Evolutionary conservation across 2,329 filamentous ascomycete genomes (phyloP).

Genomic region (Cyphellophora attinorum): DNA sequence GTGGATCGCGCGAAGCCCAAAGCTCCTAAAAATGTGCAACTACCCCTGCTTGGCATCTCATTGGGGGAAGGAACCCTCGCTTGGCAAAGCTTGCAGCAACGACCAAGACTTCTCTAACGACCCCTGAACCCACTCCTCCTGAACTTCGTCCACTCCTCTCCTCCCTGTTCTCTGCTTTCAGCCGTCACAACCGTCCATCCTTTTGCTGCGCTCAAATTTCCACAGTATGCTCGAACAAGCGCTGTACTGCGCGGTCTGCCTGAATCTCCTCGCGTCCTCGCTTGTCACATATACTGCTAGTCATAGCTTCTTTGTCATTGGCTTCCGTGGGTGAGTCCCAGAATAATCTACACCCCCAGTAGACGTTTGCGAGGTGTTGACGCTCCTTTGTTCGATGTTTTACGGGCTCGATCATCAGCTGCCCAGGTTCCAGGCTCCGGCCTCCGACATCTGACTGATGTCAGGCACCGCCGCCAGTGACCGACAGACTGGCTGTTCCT

Average conservation of each 20-base stretch:
- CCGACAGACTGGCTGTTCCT: background rate
- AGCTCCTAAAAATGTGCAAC: too few species aligned
- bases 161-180: background rate
- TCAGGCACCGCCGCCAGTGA: background rate
- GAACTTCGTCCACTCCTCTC: background rate
- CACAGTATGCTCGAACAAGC: background rate
- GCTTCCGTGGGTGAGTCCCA: background rate
- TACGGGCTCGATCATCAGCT: too few species aligned
- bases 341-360: background rate
- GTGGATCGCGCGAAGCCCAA: too few species aligned
- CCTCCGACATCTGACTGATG: background rate
- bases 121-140: background rate
- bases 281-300: too few species aligned
- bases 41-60: too few species aligned
- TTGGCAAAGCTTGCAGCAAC: conserved; percentile 1
- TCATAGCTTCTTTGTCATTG: background rate
- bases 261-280: background rate
- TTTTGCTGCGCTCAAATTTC: background rate
- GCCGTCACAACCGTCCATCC: background rate
- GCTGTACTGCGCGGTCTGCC: background rate
- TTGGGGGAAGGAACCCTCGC: background rate
- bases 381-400: background rate
- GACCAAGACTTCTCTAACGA: too few species aligned
- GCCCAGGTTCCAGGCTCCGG: too few species aligned
- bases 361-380: background rate